phyloP scores from a whole-genome alignment of 177 flowering plant genomes.

The Vitis hybrid region DNA sequence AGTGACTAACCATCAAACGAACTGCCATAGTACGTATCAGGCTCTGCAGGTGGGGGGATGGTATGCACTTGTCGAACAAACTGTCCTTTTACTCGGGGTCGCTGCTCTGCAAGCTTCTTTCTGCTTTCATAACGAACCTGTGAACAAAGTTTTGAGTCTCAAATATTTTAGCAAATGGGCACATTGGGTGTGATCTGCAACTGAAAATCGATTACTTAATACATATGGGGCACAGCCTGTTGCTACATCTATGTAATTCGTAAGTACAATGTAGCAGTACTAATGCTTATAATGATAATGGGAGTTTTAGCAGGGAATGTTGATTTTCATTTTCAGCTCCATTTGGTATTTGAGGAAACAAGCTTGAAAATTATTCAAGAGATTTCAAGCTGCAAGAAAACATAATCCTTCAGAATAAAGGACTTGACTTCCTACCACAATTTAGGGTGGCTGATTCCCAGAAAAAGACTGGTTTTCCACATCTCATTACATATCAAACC shows the following conservation, averaged over 20 bases:
- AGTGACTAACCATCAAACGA: slow-evolving; percentile 13
- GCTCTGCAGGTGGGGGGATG: slow-evolving; percentile 23
- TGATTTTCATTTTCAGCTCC: background rate
- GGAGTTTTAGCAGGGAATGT: background rate
- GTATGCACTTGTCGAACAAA: slow-evolving; percentile 71
- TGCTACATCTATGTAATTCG: too few relatives aligned
- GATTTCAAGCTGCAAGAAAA: too few relatives aligned
- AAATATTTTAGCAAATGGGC: background rate
- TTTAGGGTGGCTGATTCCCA: too few relatives aligned
- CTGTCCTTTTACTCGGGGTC: slow-evolving; percentile 92
- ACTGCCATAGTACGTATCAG: slow-evolving; percentile 9
- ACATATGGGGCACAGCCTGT: too few relatives aligned
- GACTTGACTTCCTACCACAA: too few relatives aligned
- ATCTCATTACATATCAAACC: too few relatives aligned
- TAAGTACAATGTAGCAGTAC: background rate
- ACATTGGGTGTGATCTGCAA: background rate
- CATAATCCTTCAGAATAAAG: too few relatives aligned
- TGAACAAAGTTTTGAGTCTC: background rate
- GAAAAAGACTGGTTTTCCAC: too few relatives aligned
- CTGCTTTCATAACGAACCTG: slow-evolving; percentile 93
- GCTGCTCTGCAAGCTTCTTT: slow-evolving; percentile 89
- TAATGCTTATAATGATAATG: background rate
- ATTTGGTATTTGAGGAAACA: background rate
- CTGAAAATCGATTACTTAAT: background rate
- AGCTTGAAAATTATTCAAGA: background rate